phyloP scores from a whole-genome alignment of 2,329 filamentous ascomycete genomes.

The Pseudopithomyces maydicus region DNA sequence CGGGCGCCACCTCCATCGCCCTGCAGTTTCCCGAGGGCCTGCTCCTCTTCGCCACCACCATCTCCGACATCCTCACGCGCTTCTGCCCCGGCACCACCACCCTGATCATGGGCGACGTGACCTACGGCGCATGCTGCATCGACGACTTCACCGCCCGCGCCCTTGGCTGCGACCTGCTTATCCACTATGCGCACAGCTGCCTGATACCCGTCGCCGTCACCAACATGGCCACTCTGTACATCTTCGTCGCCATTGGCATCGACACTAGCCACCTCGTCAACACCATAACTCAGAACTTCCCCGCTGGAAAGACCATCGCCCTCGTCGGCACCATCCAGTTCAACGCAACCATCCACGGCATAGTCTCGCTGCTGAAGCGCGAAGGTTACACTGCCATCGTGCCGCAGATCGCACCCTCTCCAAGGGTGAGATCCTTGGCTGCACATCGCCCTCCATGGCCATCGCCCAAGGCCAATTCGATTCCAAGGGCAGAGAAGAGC shows the following conservation, averaged over 20 bases:
- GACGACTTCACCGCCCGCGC: conserved; percentile 97
- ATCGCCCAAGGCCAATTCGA: conserved; percentile 40
- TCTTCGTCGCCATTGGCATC: conserved; percentile 98
- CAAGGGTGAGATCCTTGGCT: conserved; percentile 96
- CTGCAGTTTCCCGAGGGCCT: conserved; percentile 98
- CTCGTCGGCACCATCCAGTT: conserved; percentile 98
- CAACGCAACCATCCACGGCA: conserved; percentile 92
- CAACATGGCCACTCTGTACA: conserved; percentile 94
- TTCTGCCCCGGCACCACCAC: conserved; percentile 93
- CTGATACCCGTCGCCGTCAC: conserved; percentile 96
- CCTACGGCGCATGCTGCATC: conserved; percentile 97
- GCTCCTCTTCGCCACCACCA: conserved; percentile 93
- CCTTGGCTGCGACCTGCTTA: conserved; percentile 88
- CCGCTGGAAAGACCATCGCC: conserved; percentile 82
- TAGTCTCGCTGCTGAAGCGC: conserved; percentile 75
- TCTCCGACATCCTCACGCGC: conserved; percentile 92
- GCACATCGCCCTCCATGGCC: conserved; percentile 73
- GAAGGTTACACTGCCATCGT: conserved; percentile 86
- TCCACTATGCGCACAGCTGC: conserved; percentile 97
- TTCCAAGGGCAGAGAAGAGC: conserved; percentile 54
- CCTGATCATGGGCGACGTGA: conserved; percentile 98
- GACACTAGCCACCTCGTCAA: conserved; percentile 86
- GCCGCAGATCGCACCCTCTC: conserved; percentile 92
- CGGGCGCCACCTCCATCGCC: conserved; percentile 79
- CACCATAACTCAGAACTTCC: conserved; percentile 87